Evolutionary conservation across 2,329 filamentous ascomycete species (phyloP).

Genomic region (Incumbomyces delicatus): DNA sequence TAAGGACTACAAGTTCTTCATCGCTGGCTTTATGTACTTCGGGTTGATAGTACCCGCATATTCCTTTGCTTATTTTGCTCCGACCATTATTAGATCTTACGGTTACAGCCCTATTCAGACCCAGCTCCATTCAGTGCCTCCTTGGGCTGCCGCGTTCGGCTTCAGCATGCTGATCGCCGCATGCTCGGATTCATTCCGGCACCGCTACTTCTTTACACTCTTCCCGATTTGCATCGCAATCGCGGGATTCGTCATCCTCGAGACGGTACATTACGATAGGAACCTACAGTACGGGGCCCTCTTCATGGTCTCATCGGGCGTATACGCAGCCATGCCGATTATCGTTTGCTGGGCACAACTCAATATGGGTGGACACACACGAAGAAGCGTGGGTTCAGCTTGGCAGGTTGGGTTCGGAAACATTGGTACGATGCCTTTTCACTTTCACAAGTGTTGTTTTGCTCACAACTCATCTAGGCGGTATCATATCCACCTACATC

Average conservation of each 20-base stretch:
- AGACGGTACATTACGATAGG: slow-evolving; percentile 20
- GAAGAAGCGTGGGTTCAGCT: slow-evolving; percentile 38
- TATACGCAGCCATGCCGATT: slow-evolving; percentile 21
- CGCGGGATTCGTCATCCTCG: slow-evolving; percentile 24
- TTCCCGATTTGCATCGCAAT: slow-evolving; percentile 24
- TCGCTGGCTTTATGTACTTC: slow-evolving; percentile 73
- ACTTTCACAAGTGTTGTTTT: too few relatives aligned
- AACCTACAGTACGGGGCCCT: slow-evolving; percentile 23
- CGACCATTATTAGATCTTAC: slow-evolving; percentile 60
- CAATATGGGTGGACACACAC: slow-evolving; percentile 44
- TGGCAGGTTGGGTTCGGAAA: slow-evolving; percentile 44
- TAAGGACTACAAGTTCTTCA: slow-evolving; percentile 62
- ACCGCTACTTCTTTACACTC: slow-evolving; percentile 25
- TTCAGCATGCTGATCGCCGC: slow-evolving; percentile 25
- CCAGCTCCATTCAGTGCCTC: slow-evolving; percentile 45
- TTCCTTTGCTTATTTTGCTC: slow-evolving; percentile 64
- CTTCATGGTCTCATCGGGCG: slow-evolving; percentile 21
- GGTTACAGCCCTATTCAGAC: slow-evolving; percentile 47
- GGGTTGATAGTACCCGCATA: slow-evolving; percentile 58
- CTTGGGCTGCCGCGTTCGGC: slow-evolving; percentile 26
- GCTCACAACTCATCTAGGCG: slow-evolving; percentile 22
- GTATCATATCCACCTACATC: slow-evolving; percentile 43
- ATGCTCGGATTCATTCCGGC: slow-evolving; percentile 22
- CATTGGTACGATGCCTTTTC: slow-evolving; percentile 18
- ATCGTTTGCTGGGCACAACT: slow-evolving; percentile 44